Conservation (phyloP, 768 basidiomycete species). For the Lactarius trivialis region DNA sequence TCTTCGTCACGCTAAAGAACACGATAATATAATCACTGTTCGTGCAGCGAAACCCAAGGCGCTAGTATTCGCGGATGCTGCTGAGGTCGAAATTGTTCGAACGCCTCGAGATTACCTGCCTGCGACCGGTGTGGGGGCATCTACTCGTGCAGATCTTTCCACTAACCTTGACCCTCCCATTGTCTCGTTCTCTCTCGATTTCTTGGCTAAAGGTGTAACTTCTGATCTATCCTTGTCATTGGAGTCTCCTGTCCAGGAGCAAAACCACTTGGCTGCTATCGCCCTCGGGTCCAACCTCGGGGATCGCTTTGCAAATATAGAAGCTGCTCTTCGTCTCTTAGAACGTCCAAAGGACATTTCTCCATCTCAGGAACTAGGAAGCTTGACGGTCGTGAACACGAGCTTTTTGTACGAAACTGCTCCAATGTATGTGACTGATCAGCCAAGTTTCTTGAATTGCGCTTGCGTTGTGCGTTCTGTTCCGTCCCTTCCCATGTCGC, state of each 20-base stretch:
- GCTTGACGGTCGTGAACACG: slow-evolving; percentile 54
- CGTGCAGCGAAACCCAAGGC: slow-evolving; percentile 69
- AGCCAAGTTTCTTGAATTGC: slow-evolving; percentile 83
- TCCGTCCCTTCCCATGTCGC: neutral
- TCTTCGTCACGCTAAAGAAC: slow-evolving; percentile 30
- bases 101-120: slow-evolving; percentile 34
- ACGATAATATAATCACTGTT: slow-evolving; percentile 38
- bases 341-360: slow-evolving; percentile 40
- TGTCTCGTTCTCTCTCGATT: neutral
- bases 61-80: slow-evolving; percentile 55
- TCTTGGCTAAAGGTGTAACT: neutral
- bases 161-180: slow-evolving; percentile 7
- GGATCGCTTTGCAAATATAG: slow-evolving; percentile 78
- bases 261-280: slow-evolving; percentile 49
- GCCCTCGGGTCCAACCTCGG: slow-evolving; percentile 90
- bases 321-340: slow-evolving; percentile 64
- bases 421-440: slow-evolving; percentile 94
- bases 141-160: slow-evolving; percentile 4
- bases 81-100: slow-evolving; percentile 57
- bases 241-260: neutral
- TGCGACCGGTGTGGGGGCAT: neutral
- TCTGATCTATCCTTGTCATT: neutral
- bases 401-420: slow-evolving; percentile 90
- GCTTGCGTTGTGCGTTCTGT: slow-evolving; percentile 69
- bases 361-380: slow-evolving; percentile 26